A percentile compares a stretch with the other conserved stretches of the same genome.
phyloP scores from a whole-genome alignment of 306 rosid species.

The Bauhinia variegata region DNA sequence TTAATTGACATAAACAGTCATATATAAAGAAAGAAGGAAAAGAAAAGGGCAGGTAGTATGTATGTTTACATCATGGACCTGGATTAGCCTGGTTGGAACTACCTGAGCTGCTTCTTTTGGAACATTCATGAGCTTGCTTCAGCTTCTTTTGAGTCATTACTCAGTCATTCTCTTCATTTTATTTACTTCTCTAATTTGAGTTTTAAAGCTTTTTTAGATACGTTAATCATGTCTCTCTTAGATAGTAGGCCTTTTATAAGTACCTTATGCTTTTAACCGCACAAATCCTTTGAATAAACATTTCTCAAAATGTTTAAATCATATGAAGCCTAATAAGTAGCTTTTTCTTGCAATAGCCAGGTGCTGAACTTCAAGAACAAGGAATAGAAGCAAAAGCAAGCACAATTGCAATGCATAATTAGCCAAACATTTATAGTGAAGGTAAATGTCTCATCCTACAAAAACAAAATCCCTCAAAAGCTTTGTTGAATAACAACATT shows the following conservation, averaged over 20 bases:
- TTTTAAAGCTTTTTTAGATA: conserved; percentile 4
- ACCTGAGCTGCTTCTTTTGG: conserved; percentile 3
- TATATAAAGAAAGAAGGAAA: conserved; percentile 4
- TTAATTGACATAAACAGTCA: background rate
- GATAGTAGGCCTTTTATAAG: background rate
- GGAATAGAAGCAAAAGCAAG: conserved; percentile 25
- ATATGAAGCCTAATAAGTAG: conserved; percentile 4
- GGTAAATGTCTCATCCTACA: background rate
- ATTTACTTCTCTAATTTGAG: background rate
- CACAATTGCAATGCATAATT: conserved; percentile 2
- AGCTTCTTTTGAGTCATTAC: conserved; percentile 13
- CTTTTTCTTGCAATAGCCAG: conserved; percentile 4
- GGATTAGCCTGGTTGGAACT: background rate
- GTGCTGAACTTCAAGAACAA: conserved; percentile 14
- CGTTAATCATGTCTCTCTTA: background rate
- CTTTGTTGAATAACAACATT: background rate
- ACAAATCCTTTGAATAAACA: conserved; percentile 3
- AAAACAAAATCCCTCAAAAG: background rate
- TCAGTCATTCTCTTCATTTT: conserved; percentile 6
- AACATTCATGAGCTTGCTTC: background rate
- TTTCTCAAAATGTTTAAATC: conserved; percentile 18
- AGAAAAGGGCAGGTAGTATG: background rate
- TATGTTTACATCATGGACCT: background rate
- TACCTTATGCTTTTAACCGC: background rate
- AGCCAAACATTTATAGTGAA: conserved; percentile 15